Percentiles rank a stretch among this genome's conserved stretches.
These are phyloP conservation scores for Magnusiomyces sp. DNA, from an alignment of 1,139 yeast genomes.

Conservation along the genomic window DNA sequence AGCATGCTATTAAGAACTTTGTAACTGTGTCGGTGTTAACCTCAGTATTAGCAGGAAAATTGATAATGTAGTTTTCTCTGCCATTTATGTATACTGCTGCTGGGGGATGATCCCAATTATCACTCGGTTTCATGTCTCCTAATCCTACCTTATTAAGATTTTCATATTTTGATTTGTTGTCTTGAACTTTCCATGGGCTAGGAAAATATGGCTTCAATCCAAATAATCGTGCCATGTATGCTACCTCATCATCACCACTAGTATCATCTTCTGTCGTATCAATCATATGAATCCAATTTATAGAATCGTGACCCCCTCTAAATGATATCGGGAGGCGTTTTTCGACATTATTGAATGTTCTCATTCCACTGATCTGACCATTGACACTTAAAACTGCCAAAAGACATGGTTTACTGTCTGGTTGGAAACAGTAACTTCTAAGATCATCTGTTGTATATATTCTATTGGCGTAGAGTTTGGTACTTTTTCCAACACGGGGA, in stretches of 20 bases:
- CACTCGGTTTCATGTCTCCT: background rate
- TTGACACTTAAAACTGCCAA: background rate
- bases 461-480: background rate
- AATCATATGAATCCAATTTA: slow-evolving; percentile 1
- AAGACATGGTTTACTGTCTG: background rate
- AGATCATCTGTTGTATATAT: background rate
- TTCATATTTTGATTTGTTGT: background rate
- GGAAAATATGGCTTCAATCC: slow-evolving; percentile 1
- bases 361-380: background rate
- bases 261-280: background rate
- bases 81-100: slow-evolving; percentile 1
- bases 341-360: background rate
- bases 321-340: background rate
- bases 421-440: background rate
- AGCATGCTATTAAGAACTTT: background rate
- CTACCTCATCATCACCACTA: background rate
- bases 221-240: background rate
- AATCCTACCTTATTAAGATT: background rate
- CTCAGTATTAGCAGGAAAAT: slow-evolving; percentile 2
- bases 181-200: background rate
- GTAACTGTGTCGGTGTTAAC: background rate
- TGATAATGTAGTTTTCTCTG: background rate
- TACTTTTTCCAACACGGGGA: background rate
- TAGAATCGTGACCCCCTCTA: background rate
- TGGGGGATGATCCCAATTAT: slow-evolving; percentile 4